Base-by-base conservation (phyloP, 2,329 filamentous ascomycete genomes). In the Cladosporium oxysporum region DNA sequence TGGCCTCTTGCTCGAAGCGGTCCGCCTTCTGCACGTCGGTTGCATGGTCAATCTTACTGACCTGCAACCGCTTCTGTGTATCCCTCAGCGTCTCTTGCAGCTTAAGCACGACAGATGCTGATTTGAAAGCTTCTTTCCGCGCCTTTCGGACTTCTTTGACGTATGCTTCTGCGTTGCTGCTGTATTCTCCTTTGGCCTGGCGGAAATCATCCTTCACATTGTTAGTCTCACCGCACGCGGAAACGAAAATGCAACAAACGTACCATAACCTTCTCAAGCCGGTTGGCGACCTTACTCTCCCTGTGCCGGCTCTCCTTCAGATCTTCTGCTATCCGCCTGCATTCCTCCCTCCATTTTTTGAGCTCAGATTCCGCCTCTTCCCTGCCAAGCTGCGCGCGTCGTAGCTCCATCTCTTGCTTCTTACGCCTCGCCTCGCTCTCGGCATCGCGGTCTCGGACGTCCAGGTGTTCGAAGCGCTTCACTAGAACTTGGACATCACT, bases 361-460 rank as follows among this genome's bases (percentile, higher is more conserved):
- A 88, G 83, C 72, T 92, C 89, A n/a, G 79, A 80, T 79, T 92
- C 90, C 14, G 89, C 88, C 78, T 90, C 88, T 74, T 93, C 90
- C 31, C 78, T 69, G 23, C 76, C 79, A 65, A 79, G 76, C 69
- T 80, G 79, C 21, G 82, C 79, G 61, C 80, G 77, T 44, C 79
- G 75, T 41, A 83, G 67, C 59, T 80, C 77, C 11, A 79, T 74
- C 67, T 82, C 78, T 67, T 81, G 80, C 64, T 78, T 78, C 62
- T 78, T 77, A 63, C 78, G 77, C 67, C 77, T 75, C 70, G 82
- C 80, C 58, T 66, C 68, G 58, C 70, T 71, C 67, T 78, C 76
- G 23, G 75, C 77, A 62, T 81, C 78, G 64, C 77, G 76, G 71
- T 84, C 82, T 73, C 80, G 80, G 66, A 84, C 79, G 66, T 88